Evolutionary conservation across 208 protist species (phyloP).

Genomic region (Acanthamoeba triangularis): DNA sequence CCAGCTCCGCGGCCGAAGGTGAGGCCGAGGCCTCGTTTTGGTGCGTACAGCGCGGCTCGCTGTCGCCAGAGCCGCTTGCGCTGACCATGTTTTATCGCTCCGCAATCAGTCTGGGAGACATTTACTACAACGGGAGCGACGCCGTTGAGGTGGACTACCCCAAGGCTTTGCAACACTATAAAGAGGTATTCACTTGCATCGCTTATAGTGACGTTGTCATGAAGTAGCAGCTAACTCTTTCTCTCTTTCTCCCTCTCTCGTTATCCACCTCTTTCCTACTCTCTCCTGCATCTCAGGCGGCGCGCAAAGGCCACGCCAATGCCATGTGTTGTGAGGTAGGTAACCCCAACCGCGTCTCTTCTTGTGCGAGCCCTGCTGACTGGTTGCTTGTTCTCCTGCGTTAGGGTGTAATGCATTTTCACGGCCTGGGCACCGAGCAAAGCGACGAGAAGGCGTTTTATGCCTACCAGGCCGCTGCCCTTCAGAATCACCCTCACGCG

Average conservation of each 20-base stretch:
- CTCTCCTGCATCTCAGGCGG: background rate
- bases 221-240: no score
- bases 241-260: background rate
- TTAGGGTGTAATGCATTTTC: constrained; percentile 61
- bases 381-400: background rate
- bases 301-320: constrained; percentile 18
- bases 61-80: background rate
- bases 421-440: constrained; percentile 54
- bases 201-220: no score
- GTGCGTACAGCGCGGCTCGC: background rate
- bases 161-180: constrained; percentile 18
- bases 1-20: background rate
- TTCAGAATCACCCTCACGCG: background rate
- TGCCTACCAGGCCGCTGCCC: constrained; percentile 59
- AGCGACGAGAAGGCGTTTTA: constrained; percentile 60
- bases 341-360: no score
- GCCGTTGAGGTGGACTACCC: constrained; percentile 39
- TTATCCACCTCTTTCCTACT: background rate
- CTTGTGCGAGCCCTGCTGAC: background rate
- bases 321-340: constrained; percentile 59
- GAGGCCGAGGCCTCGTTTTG: constrained; percentile 30
- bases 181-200: background rate
- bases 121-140: constrained; percentile 28
- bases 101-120: background rate
- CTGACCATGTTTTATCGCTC: background rate